A percentile compares a stretch with the other conserved stretches of the same genome.
Evolutionary conservation across 805 yeast species (phyloP).

Genomic region (Priceomyces castillae): DNA sequence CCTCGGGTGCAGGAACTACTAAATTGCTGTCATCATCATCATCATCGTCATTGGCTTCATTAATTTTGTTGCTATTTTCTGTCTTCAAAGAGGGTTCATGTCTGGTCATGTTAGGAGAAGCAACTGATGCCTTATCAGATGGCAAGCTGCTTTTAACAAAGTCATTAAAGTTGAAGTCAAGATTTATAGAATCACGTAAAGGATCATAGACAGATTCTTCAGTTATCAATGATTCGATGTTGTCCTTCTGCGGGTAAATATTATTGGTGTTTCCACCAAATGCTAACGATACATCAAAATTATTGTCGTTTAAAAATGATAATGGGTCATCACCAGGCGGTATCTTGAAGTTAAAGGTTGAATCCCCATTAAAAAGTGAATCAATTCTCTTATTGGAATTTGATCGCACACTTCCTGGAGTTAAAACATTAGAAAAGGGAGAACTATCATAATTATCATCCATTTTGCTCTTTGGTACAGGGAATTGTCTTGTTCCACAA

Average conservation of each 20-base stretch:
- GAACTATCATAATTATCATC: conserved; percentile 11
- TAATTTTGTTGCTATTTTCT: not conserved
- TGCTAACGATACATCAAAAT: conserved; percentile 55
- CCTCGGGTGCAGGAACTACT: conserved; percentile 70
- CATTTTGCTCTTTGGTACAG: conserved; percentile 52
- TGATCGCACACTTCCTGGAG: conserved; percentile 13
- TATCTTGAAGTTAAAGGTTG: conserved; percentile 12
- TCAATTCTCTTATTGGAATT: conserved; percentile 12
- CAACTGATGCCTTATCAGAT: conserved; percentile 15
- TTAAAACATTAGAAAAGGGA: conserved; percentile 20
- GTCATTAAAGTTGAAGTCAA: conserved; percentile 37
- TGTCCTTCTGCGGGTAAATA: conserved; percentile 13
- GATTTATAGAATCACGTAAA: conserved; percentile 30
- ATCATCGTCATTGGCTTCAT: conserved; percentile 12
- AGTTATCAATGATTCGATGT: conserved; percentile 45
- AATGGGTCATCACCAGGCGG: conserved; percentile 36
- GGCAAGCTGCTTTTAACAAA: conserved; percentile 33
- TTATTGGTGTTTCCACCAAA: conserved; percentile 28
- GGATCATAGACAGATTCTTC: conserved; percentile 62
- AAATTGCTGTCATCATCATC: conserved; percentile 31
- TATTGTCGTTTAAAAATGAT: conserved; percentile 46
- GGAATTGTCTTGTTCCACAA: conserved; percentile 74
- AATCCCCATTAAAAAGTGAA: conserved; percentile 15
- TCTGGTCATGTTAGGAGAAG: conserved; percentile 7
- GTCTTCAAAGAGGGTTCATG: not conserved